Evolutionary conservation across 2,329 filamentous ascomycete genomes (phyloP).

Genomic region (Diaporthe sp.): DNA sequence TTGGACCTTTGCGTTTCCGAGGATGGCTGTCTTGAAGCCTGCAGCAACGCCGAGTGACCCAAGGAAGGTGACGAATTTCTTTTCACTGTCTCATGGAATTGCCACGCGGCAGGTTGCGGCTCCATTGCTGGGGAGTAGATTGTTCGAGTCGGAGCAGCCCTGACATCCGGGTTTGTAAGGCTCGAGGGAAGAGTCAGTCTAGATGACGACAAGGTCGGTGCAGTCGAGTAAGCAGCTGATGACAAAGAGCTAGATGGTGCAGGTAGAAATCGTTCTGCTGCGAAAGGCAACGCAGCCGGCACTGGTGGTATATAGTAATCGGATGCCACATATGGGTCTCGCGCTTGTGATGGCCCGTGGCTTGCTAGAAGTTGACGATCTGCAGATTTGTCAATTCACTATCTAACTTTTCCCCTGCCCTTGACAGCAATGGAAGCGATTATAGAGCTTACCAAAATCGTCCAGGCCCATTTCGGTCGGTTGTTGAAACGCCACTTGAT

Average conservation of each 20-base stretch:
- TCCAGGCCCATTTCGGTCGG: background rate
- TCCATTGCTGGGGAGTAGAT: background rate
- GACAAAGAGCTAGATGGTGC: background rate
- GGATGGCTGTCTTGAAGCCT: background rate
- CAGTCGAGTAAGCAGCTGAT: background rate
- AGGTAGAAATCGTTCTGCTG: background rate
- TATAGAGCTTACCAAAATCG: background rate
- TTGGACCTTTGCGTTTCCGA: background rate
- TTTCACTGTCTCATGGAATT: background rate
- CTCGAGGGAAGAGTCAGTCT: slow-evolving; percentile 8
- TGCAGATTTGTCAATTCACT: background rate
- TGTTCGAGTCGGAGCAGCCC: background rate
- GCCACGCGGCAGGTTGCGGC: background rate
- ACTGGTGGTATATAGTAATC: background rate
- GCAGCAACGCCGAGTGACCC: background rate
- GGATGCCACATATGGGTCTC: background rate
- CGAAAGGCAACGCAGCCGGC: background rate
- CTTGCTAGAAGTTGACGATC: slow-evolving; percentile 24
- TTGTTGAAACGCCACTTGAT: background rate
- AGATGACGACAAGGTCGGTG: background rate
- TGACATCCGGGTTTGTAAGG: background rate
- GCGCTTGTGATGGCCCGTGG: background rate
- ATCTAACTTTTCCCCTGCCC: rapidly evolving
- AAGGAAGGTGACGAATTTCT: background rate
- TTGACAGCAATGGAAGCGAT: background rate